phyloP scores from a whole-genome alignment of 73 alveolate genomes.

The Paramecium bursaria region DNA sequence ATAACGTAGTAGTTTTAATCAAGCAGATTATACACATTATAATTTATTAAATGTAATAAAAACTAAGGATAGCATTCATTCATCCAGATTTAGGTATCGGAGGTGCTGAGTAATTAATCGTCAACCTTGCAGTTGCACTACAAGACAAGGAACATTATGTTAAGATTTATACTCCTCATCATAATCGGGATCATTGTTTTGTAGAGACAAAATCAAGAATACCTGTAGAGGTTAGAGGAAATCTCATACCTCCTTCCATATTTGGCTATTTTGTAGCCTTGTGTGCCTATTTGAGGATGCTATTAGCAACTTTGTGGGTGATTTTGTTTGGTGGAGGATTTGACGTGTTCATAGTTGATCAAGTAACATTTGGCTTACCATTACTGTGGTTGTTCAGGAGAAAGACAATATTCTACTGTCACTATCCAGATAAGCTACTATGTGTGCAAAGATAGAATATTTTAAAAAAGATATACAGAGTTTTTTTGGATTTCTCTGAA shows the following conservation, averaged over 20 bases:
- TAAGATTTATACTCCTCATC: conserved; percentile 93
- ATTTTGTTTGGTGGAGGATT: conserved; percentile 90
- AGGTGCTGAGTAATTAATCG: conserved; percentile 98
- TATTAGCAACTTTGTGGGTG: conserved; percentile 92
- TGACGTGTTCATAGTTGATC: conserved; percentile 93
- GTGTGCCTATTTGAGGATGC: conserved; percentile 93
- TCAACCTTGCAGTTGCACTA: conserved; percentile 94
- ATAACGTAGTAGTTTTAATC: too few species aligned
- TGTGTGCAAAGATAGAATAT: conserved; percentile 87
- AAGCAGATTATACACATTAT: too few species aligned
- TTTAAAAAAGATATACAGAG: conserved; percentile 89
- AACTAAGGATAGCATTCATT: conserved; percentile 81
- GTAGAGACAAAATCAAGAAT: conserved; percentile 87
- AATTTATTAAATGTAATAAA: too few species aligned
- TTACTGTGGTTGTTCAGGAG: conserved; percentile 77
- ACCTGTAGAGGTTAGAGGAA: conserved; percentile 93
- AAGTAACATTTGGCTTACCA: conserved; percentile 96
- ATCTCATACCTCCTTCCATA: conserved; percentile 86
- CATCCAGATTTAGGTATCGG: conserved; percentile 99
- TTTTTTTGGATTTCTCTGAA: conserved; percentile 82
- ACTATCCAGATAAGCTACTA: conserved; percentile 97
- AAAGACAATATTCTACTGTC: conserved; percentile 96
- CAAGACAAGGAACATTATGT: conserved; percentile 91
- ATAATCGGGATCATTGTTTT: conserved; percentile 94
- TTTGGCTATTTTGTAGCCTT: conserved; percentile 91